These are phyloP conservation scores for Nemania sp. DNA, from an alignment of 2,329 filamentous ascomycete genomes.

Conservation along the genomic window DNA sequence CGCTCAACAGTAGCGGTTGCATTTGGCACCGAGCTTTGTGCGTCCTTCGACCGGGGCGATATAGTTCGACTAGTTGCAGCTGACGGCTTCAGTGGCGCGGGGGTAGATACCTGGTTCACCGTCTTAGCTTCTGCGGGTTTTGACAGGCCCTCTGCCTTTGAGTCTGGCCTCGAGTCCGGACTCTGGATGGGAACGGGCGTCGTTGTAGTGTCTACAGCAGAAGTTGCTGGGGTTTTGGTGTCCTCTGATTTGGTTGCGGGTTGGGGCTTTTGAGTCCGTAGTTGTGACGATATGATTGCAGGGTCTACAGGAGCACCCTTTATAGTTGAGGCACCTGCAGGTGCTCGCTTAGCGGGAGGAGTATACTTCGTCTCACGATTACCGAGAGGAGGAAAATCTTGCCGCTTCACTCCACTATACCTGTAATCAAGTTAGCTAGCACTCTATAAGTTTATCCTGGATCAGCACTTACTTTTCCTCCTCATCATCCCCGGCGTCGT, in stretches of 20 bases:
- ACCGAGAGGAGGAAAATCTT: constrained; percentile 72
- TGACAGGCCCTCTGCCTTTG: constrained; percentile 48
- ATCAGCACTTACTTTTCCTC: constrained; percentile 81
- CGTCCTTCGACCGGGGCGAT: constrained; percentile 56
- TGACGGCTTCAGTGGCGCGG: constrained; percentile 51
- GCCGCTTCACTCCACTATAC: constrained; percentile 91
- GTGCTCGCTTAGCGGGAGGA: constrained; percentile 87
- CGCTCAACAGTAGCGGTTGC: constrained; percentile 71
- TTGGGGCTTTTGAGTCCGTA: constrained; percentile 64
- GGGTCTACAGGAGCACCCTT: constrained; percentile 84
- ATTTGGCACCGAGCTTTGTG: constrained; percentile 58
- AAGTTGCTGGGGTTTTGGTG: constrained; percentile 45
- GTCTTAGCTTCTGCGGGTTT: constrained; percentile 46
- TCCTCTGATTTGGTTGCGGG: constrained; percentile 54
- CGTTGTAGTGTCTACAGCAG: constrained; percentile 45
- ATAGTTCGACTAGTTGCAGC: constrained; percentile 58
- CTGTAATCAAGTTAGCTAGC: constrained; percentile 56
- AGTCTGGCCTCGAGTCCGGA: constrained; percentile 51
- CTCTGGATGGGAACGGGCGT: constrained; percentile 46
- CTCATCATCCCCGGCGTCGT: constrained; percentile 81
- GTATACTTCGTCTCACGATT: constrained; percentile 80
- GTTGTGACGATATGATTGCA: constrained; percentile 89
- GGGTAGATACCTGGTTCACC: constrained; percentile 44
- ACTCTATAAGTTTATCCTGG: background rate
- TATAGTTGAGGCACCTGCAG: constrained; percentile 78